Percentiles rank a stretch among this genome's conserved stretches.
phyloP scores from a whole-genome alignment of 768 basidiomycete genomes.

The Candolleomyces efflorescens region DNA sequence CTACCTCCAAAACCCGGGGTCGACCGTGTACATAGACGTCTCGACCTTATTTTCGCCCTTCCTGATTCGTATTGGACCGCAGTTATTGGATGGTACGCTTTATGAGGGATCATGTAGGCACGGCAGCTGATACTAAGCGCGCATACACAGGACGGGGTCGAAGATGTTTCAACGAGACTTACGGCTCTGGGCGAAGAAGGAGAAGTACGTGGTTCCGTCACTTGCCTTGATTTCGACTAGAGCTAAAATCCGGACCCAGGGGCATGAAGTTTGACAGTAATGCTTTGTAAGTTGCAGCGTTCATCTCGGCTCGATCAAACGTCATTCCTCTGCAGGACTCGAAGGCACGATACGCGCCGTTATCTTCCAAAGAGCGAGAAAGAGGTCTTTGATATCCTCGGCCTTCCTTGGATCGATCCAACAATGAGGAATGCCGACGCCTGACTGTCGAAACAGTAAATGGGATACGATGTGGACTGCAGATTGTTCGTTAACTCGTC shows the following conservation, averaged over 20 bases:
- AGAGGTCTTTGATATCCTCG: conserved; percentile 70
- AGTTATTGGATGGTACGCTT: conserved; percentile 75
- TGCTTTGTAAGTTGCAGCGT: conserved; percentile 52
- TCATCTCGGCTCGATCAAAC: background rate
- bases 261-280: conserved; percentile 84
- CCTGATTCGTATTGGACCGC: conserved; percentile 84
- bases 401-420: conserved; percentile 68
- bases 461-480: no score
- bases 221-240: background rate
- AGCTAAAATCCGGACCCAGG: conserved; percentile 26
- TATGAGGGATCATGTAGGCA: background rate
- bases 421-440: conserved; percentile 67
- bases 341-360: conserved; percentile 57
- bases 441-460: conserved; percentile 20
- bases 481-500: no score
- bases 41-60: conserved; percentile 81
- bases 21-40: conserved; percentile 53
- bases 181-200: conserved; percentile 65
- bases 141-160: conserved; percentile 68
- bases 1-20: conserved; percentile 39
- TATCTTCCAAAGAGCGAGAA: conserved; percentile 61
- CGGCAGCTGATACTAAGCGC: background rate
- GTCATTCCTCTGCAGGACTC: conserved; percentile 37
- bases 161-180: conserved; percentile 89
- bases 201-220: conserved; percentile 37